A percentile compares a stretch with the other conserved stretches of the same genome.
phyloP scores from a whole-genome alignment of 345 rosid species.

The Pelargonium nanum region DNA sequence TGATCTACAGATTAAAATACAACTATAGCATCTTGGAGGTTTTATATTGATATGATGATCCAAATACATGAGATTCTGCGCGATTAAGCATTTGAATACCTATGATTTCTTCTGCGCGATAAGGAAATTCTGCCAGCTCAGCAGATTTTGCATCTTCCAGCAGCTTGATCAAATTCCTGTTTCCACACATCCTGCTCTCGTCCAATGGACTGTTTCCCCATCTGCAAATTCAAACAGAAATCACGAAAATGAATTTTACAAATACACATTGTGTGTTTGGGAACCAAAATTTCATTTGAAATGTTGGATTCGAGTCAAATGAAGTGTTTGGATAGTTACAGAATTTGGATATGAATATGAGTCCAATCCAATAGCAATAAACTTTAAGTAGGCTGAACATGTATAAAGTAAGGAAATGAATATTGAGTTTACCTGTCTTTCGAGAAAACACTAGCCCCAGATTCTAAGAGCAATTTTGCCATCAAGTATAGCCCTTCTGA shows the following conservation, averaged over 20 bases:
- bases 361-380: not conserved
- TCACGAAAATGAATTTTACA: not conserved
- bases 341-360: too few relatives aligned
- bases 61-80: too few relatives aligned
- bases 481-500: conserved; percentile 72
- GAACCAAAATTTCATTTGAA: too few relatives aligned
- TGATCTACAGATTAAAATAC: too few relatives aligned
- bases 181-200: conserved; percentile 62
- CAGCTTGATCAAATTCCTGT: conserved; percentile 71
- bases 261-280: too few relatives aligned
- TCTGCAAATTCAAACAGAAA: conserved; percentile 25
- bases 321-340: too few relatives aligned
- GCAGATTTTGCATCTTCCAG: conserved; percentile 53
- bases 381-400: not conserved
- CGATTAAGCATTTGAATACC: conserved; percentile 27
- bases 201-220: conserved; percentile 85
- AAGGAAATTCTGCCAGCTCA: conserved; percentile 28
- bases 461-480: conserved; percentile 67
- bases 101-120: conserved; percentile 22
- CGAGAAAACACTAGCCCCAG: conserved; percentile 65
- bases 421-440: conserved; percentile 60
- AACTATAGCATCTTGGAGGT: too few relatives aligned
- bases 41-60: not conserved
- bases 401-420: not conserved
- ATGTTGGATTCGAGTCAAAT: too few relatives aligned